Conservation (phyloP, 495 filamentous ascomycete genomes). For the Rhizodiscina lignyota region DNA sequence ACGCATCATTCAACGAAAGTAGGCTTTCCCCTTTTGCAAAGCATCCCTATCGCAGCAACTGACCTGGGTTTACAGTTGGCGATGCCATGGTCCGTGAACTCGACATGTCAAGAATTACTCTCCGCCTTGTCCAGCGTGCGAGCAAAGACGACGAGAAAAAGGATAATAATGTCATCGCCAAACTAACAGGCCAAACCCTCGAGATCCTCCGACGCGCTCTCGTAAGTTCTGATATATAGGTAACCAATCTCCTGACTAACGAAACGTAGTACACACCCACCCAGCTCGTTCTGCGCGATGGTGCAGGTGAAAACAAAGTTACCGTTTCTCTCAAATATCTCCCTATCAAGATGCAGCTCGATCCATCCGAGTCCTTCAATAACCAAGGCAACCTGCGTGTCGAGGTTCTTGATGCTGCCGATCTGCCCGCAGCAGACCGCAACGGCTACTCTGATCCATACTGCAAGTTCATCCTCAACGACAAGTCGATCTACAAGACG, state of each 20-base stretch:
- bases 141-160: conserved; percentile 57
- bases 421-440: conserved; percentile 81
- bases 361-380: conserved; percentile 92
- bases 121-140: conserved; percentile 60
- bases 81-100: conserved; percentile 94
- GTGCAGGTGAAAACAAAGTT: conserved; percentile 62
- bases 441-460: conserved; percentile 96
- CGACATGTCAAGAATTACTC: conserved; percentile 82
- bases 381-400: conserved; percentile 90
- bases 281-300: conserved; percentile 55
- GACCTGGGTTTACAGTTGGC: conserved; percentile 35
- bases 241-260: conserved; percentile 1
- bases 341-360: conserved; percentile 81
- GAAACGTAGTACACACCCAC: conserved; percentile 65
- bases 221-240: conserved; percentile 28
- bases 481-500: conserved; percentile 76
- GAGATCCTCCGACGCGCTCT: conserved; percentile 74
- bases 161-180: conserved; percentile 59
- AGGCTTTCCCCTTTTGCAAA: conserved; percentile 12
- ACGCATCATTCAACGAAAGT: conserved; percentile 65
- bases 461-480: conserved; percentile 84
- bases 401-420: conserved; percentile 72
- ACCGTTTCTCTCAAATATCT: conserved; percentile 88
- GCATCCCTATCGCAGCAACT: conserved; percentile 2
- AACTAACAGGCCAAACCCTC: conserved; percentile 68